Evolutionary conservation across 139 green algal genomes (phyloP).

Genomic region (Picochlorum sp.): DNA sequence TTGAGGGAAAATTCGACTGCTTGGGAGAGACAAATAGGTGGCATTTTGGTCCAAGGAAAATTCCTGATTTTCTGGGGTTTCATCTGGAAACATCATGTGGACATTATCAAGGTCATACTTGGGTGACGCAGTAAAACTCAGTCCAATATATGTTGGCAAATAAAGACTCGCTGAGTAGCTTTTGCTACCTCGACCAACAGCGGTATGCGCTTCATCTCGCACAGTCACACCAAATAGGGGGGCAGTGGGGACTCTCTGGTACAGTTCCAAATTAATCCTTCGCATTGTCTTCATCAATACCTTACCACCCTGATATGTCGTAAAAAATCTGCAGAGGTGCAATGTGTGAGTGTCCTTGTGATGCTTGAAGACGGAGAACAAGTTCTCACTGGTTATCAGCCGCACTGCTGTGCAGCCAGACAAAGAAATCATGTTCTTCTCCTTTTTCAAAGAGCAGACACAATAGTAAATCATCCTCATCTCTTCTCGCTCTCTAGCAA

Average conservation of each 20-base stretch:
- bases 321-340: background rate
- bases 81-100: background rate
- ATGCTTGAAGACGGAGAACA: background rate
- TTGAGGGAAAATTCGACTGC: background rate
- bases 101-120: background rate
- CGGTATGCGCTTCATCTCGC: conserved; percentile 3
- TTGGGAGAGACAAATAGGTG: background rate
- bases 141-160: background rate
- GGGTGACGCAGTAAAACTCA: conserved; percentile 5
- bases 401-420: background rate
- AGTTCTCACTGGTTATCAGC: background rate
- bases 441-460: background rate
- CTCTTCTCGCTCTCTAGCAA: background rate
- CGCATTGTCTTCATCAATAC: background rate
- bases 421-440: background rate
- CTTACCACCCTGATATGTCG: background rate
- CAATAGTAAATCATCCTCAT: background rate
- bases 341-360: background rate
- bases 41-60: background rate
- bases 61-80: background rate
- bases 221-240: background rate
- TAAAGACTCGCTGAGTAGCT: background rate
- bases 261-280: background rate
- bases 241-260: background rate
- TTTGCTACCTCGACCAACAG: conserved; percentile 5